Evolutionary conservation across 306 rosid species (phyloP).

Genomic region (Delonix regia): DNA sequence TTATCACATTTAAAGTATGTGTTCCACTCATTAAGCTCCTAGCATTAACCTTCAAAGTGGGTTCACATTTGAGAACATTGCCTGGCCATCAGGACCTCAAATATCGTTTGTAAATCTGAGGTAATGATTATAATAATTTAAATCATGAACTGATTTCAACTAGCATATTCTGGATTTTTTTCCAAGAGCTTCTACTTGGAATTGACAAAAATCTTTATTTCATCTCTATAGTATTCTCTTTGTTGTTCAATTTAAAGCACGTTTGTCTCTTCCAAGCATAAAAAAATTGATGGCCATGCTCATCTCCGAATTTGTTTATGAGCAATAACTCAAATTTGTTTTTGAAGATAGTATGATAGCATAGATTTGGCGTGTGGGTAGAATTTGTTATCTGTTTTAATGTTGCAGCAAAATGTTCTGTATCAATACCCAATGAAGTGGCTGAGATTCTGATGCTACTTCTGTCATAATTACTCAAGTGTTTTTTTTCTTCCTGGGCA

Average conservation of each 20-base stretch:
- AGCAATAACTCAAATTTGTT: not conserved
- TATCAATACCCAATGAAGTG: not conserved
- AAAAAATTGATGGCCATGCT: not conserved
- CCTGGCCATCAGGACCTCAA: not conserved
- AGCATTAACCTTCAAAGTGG: not conserved
- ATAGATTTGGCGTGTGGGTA: not conserved
- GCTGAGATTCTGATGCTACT: slow-evolving; percentile 3
- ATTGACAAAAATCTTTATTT: not conserved
- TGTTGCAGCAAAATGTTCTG: not conserved
- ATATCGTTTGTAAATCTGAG: not conserved
- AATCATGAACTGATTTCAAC: not conserved
- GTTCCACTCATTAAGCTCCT: not conserved
- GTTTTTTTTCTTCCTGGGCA: not conserved
- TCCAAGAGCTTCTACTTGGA: not conserved
- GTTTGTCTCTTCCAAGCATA: not conserved
- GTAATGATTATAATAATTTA: not conserved
- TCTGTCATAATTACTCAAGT: not conserved
- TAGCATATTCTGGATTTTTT: slow-evolving; percentile 24
- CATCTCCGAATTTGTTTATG: not conserved
- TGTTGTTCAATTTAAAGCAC: slow-evolving; percentile 9
- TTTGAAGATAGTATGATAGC: not conserved
- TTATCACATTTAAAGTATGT: slow-evolving; percentile 7
- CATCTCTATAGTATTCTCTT: not conserved
- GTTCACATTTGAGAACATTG: not conserved
- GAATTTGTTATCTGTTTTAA: slow-evolving; percentile 5